Conservation (phyloP, 176 grass and related monocot species). For the Musa beccarii region DNA sequence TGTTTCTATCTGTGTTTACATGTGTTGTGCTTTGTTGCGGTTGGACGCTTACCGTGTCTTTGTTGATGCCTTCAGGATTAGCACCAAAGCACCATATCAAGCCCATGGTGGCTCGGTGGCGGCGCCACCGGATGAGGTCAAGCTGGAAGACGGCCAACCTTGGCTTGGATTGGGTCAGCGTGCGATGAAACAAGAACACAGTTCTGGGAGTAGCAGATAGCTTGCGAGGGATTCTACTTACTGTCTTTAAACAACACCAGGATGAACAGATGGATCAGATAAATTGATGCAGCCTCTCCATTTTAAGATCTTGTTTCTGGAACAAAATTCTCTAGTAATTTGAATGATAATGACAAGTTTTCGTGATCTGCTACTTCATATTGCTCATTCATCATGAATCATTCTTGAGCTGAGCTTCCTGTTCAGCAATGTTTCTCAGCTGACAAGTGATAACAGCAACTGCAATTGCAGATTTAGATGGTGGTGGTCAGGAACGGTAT, state of each 20-base stretch:
- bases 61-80: background rate
- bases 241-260: background rate
- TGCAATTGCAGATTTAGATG: too few relatives aligned
- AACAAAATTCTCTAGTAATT: background rate
- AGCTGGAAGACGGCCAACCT: background rate
- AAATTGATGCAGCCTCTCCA: too few relatives aligned
- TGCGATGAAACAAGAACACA: background rate
- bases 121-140: background rate
- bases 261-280: background rate
- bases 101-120: background rate
- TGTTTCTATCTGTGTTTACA: background rate
- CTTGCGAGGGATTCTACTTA: background rate
- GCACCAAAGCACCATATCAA: slow-evolving; percentile 15
- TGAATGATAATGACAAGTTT: background rate
- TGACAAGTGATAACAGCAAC: too few relatives aligned
- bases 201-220: background rate
- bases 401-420: background rate
- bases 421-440: background rate
- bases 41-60: too few relatives aligned
- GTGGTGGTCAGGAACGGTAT: background rate
- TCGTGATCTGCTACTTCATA: background rate
- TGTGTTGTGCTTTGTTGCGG: background rate
- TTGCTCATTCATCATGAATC: background rate
- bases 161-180: slow-evolving; percentile 15
- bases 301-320: background rate